Conservation (phyloP, 306 rosid species). For the Cucurbita maxima region DNA sequence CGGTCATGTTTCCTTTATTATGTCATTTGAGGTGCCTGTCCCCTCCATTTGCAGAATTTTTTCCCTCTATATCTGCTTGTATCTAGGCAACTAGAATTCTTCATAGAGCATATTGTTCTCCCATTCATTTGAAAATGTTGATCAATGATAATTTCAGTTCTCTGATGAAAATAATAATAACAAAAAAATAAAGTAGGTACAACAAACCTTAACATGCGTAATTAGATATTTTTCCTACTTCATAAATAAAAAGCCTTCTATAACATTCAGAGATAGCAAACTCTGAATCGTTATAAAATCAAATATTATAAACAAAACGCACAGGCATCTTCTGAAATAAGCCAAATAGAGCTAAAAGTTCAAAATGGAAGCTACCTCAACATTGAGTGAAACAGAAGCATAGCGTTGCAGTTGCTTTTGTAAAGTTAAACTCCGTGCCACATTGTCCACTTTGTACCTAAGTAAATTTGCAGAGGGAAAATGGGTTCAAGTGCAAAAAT, state of each 20-base stretch:
- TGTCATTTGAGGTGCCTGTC: background rate
- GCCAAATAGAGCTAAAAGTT: background rate
- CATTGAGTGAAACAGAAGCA: slow-evolving; percentile 56
- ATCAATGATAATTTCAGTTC: background rate
- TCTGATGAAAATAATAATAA: background rate
- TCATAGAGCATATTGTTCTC: background rate
- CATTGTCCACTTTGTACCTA: slow-evolving; percentile 59
- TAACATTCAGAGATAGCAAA: background rate
- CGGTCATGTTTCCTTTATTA: too few species aligned
- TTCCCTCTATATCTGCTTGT: background rate
- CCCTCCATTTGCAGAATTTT: background rate
- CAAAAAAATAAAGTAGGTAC: background rate
- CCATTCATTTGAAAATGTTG: background rate
- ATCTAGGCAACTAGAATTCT: background rate
- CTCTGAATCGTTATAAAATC: background rate
- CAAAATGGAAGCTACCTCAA: slow-evolving; percentile 39
- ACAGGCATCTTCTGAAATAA: background rate
- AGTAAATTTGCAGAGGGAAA: slow-evolving; percentile 14
- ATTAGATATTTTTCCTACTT: background rate
- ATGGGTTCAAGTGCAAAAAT: slow-evolving; percentile 13
- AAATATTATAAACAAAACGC: background rate
- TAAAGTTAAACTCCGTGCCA: slow-evolving; percentile 40
- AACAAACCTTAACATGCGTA: background rate
- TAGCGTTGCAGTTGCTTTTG: slow-evolving; percentile 67
- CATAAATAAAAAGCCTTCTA: background rate